Evolutionary conservation across 192 early-diverging fungal genomes (phyloP).

Genomic region (Mortierella antarctica): DNA sequence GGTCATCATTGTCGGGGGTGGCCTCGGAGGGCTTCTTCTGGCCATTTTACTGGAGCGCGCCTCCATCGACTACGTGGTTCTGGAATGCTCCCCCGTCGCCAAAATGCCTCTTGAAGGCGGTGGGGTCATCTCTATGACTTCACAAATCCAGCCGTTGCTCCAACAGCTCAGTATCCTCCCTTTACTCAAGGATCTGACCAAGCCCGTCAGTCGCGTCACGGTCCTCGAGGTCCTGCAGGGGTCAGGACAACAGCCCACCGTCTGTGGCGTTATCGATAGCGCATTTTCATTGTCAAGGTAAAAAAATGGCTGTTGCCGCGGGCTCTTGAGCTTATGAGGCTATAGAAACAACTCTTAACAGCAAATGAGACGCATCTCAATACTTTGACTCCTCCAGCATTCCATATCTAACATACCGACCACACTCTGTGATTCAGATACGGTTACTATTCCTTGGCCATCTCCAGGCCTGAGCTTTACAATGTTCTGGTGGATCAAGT

Average conservation of each 20-base stretch:
- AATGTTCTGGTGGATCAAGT: constrained; percentile 28
- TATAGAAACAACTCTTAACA: no score
- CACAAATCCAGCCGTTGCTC: constrained; percentile 37
- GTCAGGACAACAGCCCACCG: not conserved
- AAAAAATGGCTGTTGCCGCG: no score
- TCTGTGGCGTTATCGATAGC: constrained; percentile 5
- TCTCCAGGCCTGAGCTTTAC: constrained; percentile 42
- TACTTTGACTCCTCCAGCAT: no score
- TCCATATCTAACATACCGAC: no score
- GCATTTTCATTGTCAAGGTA: constrained; percentile 1
- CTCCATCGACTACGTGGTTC: constrained; percentile 11
- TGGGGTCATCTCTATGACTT: constrained; percentile 22
- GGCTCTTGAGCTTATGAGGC: no score
- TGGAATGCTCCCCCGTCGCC: constrained; percentile 15
- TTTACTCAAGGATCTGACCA: not conserved
- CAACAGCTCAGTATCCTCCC: constrained; percentile 21
- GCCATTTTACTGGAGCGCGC: constrained; percentile 19
- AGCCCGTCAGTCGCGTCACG: constrained; percentile 9
- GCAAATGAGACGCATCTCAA: no score
- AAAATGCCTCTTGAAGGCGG: constrained; percentile 37
- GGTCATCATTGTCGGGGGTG: constrained; percentile 33
- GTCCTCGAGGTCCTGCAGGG: constrained; percentile 14
- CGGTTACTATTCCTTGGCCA: constrained; percentile 20
- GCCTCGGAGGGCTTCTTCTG: constrained; percentile 19
- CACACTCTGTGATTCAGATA: constrained; percentile 2